A percentile compares a stretch with the other conserved stretches of the same genome.
phyloP scores from a whole-genome alignment of 2,329 filamentous ascomycete species.

The Colletotrichum trifolii region DNA sequence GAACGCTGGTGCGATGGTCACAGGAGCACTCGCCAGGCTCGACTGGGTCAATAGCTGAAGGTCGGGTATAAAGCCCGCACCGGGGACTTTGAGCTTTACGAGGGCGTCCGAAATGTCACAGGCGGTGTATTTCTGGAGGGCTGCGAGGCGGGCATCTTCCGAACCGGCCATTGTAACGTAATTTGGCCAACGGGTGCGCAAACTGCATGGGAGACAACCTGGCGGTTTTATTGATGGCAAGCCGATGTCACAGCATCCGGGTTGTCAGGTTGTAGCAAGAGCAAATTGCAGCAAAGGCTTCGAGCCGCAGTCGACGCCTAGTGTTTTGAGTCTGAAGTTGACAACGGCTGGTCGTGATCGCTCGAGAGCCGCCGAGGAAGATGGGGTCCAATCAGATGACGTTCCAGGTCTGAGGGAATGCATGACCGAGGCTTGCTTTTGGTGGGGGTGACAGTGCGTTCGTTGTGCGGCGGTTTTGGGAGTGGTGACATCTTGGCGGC shows the following conservation, averaged over 20 bases:
- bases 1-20: slow-evolving; percentile 64
- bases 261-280: not conserved
- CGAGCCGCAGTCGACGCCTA: slow-evolving; percentile 24
- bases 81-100: slow-evolving; percentile 73
- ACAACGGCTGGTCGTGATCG: slow-evolving; percentile 5
- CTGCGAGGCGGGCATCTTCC: slow-evolving; percentile 38
- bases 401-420: slow-evolving; percentile 37
- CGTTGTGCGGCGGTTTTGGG: slow-evolving; percentile 3
- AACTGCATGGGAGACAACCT: no score
- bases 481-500: slow-evolving; percentile 27
- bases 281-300: slow-evolving; percentile 1
- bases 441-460: slow-evolving; percentile 11
- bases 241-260: not conserved
- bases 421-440: slow-evolving; percentile 31
- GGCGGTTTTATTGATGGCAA: no score
- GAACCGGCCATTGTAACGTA: slow-evolving; percentile 29
- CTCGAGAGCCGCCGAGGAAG: slow-evolving; percentile 42
- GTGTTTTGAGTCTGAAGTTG: slow-evolving; percentile 20
- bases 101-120: slow-evolving; percentile 79
- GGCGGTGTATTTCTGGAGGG: slow-evolving; percentile 53
- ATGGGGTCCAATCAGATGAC: slow-evolving; percentile 43
- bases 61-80: slow-evolving; percentile 75
- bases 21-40: slow-evolving; percentile 40
- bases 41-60: slow-evolving; percentile 49
- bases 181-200: slow-evolving; percentile 1